Evolutionary conservation across 768 basidiomycete species (phyloP).

Genomic region (Podaxis sp.): DNA sequence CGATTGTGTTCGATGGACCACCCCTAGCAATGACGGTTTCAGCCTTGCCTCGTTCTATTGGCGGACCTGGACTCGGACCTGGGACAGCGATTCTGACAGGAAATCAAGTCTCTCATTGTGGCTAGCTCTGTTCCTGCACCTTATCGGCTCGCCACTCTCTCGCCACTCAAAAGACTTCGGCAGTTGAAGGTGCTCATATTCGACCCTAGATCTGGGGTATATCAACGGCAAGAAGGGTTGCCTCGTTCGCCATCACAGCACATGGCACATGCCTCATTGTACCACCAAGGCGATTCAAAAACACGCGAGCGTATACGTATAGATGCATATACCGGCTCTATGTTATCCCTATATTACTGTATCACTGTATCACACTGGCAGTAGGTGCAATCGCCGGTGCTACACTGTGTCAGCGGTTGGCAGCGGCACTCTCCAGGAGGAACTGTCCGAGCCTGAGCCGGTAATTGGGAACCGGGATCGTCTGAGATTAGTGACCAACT

Average conservation of each 20-base stretch:
- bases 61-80: not conserved
- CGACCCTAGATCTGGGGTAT: not conserved
- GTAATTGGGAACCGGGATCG: conserved; percentile 6
- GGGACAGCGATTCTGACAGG: not conserved
- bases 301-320: not conserved
- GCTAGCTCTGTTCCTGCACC: not conserved
- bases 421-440: not conserved
- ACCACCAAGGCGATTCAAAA: not conserved
- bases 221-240: not conserved
- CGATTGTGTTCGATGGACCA: not conserved
- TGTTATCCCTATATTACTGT: not conserved
- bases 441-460: not conserved
- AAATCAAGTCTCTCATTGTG: not conserved
- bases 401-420: not conserved
- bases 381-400: not conserved
- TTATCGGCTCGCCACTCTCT: not conserved
- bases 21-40: not conserved
- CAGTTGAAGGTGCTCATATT: not conserved
- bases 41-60: not conserved
- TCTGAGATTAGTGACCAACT: not conserved
- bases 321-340: not conserved
- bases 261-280: conserved; percentile 5
- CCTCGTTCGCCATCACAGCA: not conserved
- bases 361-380: not conserved
- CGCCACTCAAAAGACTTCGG: not conserved